Evolutionary conservation across 2,329 filamentous ascomycete species (phyloP).

Genomic region (Fusarium chaquense): DNA sequence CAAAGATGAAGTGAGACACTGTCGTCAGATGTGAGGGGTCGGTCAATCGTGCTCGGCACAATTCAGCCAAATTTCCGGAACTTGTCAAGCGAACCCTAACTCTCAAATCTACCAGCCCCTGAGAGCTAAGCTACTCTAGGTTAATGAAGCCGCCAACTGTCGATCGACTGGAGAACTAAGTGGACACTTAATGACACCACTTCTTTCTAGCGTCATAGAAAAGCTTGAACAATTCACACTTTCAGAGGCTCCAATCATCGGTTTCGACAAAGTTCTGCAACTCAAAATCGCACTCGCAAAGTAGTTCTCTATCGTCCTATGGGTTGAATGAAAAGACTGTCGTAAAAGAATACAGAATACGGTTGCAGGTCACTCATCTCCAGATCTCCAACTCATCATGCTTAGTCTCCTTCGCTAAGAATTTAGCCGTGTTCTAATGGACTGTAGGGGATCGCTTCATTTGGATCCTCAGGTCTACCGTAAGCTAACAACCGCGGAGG

Average conservation of each 20-base stretch:
- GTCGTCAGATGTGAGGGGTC: neutral
- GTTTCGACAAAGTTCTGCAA: neutral
- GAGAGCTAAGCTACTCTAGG: neutral
- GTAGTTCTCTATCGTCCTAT: too few species aligned
- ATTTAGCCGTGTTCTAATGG: slow-evolving; percentile 12
- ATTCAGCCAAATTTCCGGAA: slow-evolving; percentile 2
- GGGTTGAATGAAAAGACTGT: too few species aligned
- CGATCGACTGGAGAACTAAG: neutral
- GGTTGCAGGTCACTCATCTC: neutral
- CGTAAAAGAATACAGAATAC: too few species aligned
- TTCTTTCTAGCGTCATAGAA: neutral
- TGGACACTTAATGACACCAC: neutral
- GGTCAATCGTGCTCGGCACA: neutral
- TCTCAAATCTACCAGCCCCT: neutral
- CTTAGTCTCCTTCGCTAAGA: neutral
- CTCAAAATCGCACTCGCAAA: neutral
- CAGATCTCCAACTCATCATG: neutral
- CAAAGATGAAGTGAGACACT: neutral
- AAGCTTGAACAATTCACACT: neutral
- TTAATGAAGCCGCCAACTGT: neutral
- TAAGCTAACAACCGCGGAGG: slow-evolving; percentile 16
- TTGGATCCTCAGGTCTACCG: slow-evolving; percentile 23
- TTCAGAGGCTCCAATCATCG: neutral
- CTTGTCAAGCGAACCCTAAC: neutral
- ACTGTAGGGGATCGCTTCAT: slow-evolving; percentile 5